These are phyloP conservation scores for Cladosporium sphaerospermum DNA, from an alignment of 2,329 filamentous ascomycete species.

Conservation along the genomic window DNA sequence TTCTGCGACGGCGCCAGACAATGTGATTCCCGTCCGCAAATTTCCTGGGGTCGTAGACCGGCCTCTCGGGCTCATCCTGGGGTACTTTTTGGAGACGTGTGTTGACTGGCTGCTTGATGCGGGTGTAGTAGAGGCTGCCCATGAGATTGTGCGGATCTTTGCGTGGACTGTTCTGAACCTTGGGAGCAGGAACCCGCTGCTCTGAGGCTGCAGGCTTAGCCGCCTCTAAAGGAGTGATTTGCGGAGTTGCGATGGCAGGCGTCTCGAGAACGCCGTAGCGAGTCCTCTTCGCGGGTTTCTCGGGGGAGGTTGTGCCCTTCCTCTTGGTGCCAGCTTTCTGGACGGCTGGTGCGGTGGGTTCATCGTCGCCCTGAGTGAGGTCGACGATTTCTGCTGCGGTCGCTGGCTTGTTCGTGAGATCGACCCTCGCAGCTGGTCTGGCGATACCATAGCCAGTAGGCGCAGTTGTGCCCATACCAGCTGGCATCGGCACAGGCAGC, in stretches of 20 bases:
- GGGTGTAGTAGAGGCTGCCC: not conserved
- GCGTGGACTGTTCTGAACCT: not conserved
- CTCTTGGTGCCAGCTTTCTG: not conserved
- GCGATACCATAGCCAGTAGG: not conserved
- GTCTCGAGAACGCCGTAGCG: not conserved
- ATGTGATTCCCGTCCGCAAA: no score
- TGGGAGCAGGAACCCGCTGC: no score
- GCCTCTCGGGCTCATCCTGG: not conserved
- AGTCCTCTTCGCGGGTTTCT: not conserved
- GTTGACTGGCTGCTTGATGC: not conserved
- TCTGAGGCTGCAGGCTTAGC: no score
- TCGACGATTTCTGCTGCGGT: constrained; percentile 1
- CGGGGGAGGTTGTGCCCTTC: not conserved
- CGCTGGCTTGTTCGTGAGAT: not conserved
- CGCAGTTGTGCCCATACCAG: not conserved
- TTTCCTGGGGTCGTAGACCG: not conserved
- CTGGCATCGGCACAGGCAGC: not conserved
- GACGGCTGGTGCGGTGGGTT: not conserved
- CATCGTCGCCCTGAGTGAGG: not conserved
- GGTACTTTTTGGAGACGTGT: not conserved
- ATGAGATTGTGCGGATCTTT: constrained; percentile 5
- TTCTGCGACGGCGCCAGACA: not conserved
- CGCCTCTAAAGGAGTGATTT: no score
- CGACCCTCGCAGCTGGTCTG: not conserved
- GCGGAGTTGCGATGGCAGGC: not conserved